Conservation (phyloP, 1,139 yeast genomes). For the Tardiomyces digboiensis region DNA sequence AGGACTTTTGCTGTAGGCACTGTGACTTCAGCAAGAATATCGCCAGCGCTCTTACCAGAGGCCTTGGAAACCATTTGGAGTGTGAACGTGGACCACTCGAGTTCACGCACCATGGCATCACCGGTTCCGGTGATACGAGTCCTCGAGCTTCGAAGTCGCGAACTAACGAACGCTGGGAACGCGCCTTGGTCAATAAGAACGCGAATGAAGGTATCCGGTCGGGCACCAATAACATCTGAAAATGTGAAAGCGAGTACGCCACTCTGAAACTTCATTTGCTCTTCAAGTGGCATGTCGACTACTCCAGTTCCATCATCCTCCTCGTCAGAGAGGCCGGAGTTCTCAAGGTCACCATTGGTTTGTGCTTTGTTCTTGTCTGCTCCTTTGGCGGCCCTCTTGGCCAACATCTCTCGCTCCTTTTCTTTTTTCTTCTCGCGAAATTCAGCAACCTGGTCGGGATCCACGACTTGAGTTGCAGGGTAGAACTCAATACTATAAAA, state of each 20-base stretch:
- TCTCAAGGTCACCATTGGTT: slow-evolving; percentile 3
- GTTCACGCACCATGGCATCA: slow-evolving; percentile 64
- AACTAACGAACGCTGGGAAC: slow-evolving; percentile 33
- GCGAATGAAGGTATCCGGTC: slow-evolving; percentile 35
- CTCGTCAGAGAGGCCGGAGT: slow-evolving; percentile 12
- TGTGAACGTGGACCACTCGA: slow-evolving; percentile 59
- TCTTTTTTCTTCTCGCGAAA: slow-evolving; percentile 27
- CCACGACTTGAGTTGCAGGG: slow-evolving; percentile 70
- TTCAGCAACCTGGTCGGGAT: slow-evolving; percentile 51
- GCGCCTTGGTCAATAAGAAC: slow-evolving; percentile 66
- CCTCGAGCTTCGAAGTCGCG: not conserved
- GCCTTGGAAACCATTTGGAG: slow-evolving; percentile 48
- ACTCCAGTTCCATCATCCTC: slow-evolving; percentile 27
- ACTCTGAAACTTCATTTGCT: slow-evolving; percentile 44
- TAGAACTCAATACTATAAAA: slow-evolving; percentile 69
- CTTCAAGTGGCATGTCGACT: slow-evolving; percentile 51
- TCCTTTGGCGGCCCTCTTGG: slow-evolving; percentile 12
- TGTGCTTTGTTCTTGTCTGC: slow-evolving; percentile 12
- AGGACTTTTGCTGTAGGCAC: slow-evolving; percentile 64
- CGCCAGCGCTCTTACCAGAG: slow-evolving; percentile 38
- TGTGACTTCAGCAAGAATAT: slow-evolving; percentile 50
- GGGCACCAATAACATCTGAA: slow-evolving; percentile 46
- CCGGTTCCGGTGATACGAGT: slow-evolving; percentile 29
- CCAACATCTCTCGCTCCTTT: slow-evolving; percentile 34
- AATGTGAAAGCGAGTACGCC: slow-evolving; percentile 73